phyloP scores from a whole-genome alignment of 306 rosid genomes.

The Rosa chinensis region DNA sequence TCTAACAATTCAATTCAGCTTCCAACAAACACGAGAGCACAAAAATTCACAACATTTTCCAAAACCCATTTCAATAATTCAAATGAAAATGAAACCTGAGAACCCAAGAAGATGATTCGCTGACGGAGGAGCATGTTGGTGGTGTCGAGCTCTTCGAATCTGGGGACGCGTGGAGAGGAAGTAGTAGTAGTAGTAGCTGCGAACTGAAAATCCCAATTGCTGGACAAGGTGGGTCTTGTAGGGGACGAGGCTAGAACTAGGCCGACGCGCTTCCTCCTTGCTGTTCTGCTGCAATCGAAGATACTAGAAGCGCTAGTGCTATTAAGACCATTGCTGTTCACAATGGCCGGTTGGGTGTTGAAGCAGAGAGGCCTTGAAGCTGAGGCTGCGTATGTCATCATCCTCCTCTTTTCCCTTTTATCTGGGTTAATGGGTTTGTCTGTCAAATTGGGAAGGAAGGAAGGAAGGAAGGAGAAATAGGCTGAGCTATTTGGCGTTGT shows the following conservation, averaged over 20 bases:
- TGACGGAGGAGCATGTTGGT: constrained; percentile 93
- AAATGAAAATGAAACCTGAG: constrained; percentile 53
- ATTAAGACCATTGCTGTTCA: constrained; percentile 10
- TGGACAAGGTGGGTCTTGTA: constrained; percentile 52
- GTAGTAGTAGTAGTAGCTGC: constrained; percentile 4
- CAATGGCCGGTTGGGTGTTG: constrained; percentile 42
- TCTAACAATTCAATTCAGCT: not conserved
- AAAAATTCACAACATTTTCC: not conserved
- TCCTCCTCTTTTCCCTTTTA: constrained; percentile 5
- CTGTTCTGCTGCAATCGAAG: constrained; percentile 3
- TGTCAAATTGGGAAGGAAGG: not conserved
- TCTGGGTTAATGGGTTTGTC: not conserved
- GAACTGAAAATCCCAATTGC: constrained; percentile 53
- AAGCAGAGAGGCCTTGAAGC: constrained; percentile 39
- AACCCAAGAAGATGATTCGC: constrained; percentile 87
- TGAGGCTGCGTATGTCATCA: constrained; percentile 47
- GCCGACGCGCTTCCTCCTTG: constrained; percentile 25
- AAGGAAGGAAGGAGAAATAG: not conserved
- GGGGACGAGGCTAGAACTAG: constrained; percentile 40
- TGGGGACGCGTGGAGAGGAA: constrained; percentile 59
- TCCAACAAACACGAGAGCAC: not conserved
- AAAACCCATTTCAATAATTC: not conserved
- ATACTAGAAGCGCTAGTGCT: not conserved
- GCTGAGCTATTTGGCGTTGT: no score
- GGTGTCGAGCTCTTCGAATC: constrained; percentile 82